Percentiles rank a stretch among this genome's conserved stretches.
Conservation (phyloP, 331 rosid genomes). For the Quercus lobata region DNA sequence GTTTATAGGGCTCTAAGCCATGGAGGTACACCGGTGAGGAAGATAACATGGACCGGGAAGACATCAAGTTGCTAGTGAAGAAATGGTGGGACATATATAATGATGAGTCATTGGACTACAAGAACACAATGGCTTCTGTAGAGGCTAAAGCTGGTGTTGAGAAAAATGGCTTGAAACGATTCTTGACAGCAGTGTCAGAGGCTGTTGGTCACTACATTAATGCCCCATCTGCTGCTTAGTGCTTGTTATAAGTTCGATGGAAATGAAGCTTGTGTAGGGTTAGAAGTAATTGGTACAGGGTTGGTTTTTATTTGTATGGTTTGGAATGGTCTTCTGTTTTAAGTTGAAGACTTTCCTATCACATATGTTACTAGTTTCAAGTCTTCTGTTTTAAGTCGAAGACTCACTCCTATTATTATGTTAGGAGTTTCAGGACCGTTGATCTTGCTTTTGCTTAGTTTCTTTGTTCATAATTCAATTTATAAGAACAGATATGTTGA, state of each 20-base stretch:
- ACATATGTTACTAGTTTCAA: neutral
- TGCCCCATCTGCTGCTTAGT: conserved; percentile 77
- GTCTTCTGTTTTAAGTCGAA: neutral
- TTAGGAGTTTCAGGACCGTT: no score
- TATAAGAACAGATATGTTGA: no score
- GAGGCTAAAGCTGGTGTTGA: neutral
- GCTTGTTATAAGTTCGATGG: neutral
- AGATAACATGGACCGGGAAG: conserved; percentile 44
- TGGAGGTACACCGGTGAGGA: conserved; percentile 52
- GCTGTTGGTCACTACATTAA: conserved; percentile 27
- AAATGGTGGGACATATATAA: conserved; percentile 48
- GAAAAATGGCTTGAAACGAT: neutral
- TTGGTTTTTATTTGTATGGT: neutral
- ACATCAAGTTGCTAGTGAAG: conserved; percentile 46
- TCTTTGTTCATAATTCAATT: no score
- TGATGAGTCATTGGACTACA: conserved; percentile 42
- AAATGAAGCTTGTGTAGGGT: neutral
- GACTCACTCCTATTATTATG: neutral
- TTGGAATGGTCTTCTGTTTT: neutral
- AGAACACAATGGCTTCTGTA: neutral
- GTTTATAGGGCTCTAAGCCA: conserved; percentile 45
- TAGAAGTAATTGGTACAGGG: neutral
- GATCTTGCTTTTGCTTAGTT: no score
- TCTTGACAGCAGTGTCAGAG: conserved; percentile 37
- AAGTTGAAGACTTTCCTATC: neutral